These are phyloP conservation scores for Elaeis guineensis DNA, from an alignment of 176 grass and related monocot species.

Conservation along the genomic window DNA sequence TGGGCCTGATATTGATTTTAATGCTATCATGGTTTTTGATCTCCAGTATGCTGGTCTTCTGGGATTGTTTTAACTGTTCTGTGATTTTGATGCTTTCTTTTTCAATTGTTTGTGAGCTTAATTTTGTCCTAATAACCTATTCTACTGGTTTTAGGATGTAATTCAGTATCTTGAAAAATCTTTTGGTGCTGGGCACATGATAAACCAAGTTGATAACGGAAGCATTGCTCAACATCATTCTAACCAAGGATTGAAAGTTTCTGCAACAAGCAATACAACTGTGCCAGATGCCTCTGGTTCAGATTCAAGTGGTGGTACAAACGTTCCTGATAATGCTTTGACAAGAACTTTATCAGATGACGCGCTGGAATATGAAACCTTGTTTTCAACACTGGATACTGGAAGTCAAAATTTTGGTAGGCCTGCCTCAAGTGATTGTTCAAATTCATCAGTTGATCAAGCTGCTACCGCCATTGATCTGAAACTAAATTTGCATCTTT, in stretches of 20 bases:
- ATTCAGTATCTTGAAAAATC: conserved; percentile 96
- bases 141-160: conserved; percentile 56
- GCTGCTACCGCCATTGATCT: conserved; percentile 59
- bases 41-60: no score
- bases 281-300: conserved; percentile 38
- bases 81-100: background rate
- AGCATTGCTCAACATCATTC: conserved; percentile 46
- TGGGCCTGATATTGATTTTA: no score
- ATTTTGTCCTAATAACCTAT: conserved; percentile 10
- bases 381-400: conserved; percentile 59
- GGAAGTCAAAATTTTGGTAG: conserved; percentile 40
- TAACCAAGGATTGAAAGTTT: conserved; percentile 33
- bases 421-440: conserved; percentile 46
- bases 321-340: conserved; percentile 34
- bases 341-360: conserved; percentile 59
- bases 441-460: conserved; percentile 60
- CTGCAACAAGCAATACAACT: conserved; percentile 33
- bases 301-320: conserved; percentile 19
- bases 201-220: conserved; percentile 58
- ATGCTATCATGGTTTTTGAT: no score
- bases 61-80: no score
- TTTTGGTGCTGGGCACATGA: conserved; percentile 58
- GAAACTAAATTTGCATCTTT: conserved; percentile 85
- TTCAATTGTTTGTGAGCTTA: background rate
- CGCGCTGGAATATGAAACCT: conserved; percentile 65